Base-by-base conservation (phyloP, 1,139 yeast species). In the Magnusiomyces suaveolens region DNA sequence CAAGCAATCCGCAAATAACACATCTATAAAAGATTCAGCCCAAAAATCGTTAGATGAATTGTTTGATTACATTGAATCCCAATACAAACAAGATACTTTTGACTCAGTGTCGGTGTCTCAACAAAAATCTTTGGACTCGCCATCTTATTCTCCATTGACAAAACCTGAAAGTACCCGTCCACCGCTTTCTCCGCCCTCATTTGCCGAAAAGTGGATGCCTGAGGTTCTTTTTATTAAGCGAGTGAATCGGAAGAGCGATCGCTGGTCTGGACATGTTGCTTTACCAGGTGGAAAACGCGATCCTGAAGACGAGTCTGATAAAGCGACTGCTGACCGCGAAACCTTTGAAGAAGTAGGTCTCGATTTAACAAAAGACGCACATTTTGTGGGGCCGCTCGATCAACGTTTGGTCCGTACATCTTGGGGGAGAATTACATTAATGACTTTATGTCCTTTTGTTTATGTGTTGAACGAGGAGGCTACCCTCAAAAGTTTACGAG, bases 221-320 rank as follows among this genome's bases (percentile, higher is more conserved):
- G 71, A 72, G 53, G 53, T 72, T 6, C 64, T 72, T 36, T 64
- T 72, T 51, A 72, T 72, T 53, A 71, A 70, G 49, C 66, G 75
- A 6, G 64, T 74, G 0, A 58, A 63, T 1, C 62, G 72, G 23
- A 60, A 59, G 3, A 60, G 70, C 1, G 75, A 72, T 54, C 60
- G 73, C n/a, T 72, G 75, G 75, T 70, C 75, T 3, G 71, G 73
- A 14, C 75, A 72, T 57, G 66, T 72, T 47, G 75, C 75, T 1
- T 57, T 72, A 1, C 75, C 75, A 0, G 75, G 75, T 1, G 75
- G 75, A 1, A 62, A 67, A 24, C 63, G 71, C 14, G 75, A 72
- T 48, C 64, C 67, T 2, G 68, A 62, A 4, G 75, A 70, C 51
- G 65, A 60, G 21, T 60, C 66, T 23, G 72, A 69, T 52, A 43